Base-by-base conservation (phyloP, 768 basidiomycete genomes). In the Termitomyces sp. region DNA sequence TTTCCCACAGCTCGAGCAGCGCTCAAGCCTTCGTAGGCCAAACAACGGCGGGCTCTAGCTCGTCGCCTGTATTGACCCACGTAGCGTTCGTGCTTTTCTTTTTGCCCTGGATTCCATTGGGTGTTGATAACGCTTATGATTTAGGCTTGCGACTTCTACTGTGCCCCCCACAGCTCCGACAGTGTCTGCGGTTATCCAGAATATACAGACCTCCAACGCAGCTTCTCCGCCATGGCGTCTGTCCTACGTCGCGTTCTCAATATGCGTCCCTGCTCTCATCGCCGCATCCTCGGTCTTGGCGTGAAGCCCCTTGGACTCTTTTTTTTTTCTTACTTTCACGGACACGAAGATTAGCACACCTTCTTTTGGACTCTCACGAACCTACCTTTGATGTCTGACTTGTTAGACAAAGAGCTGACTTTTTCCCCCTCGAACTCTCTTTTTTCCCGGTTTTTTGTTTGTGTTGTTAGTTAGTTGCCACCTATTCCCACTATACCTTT, bases 141-240 rank as follows among this genome's bases (percentile, higher is more conserved):
- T n/a, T n/a, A 32, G 41, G 18, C 3, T 24, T 24, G 40, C 36
- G 18, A 54, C 54, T 8, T 52, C 30, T n/a, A 49, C 60, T 13
- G 3, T 33, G 43, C 18, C 45, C 22, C 3, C 58, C 11, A 43
- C 47, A 1, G 0, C 40, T 22, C 33, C 55, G 24, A 16, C 30
- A 22, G 45, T 33, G 10, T 32, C 49, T 24, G 13, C 9, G n/a
- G 49, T 26, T 43, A 28, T 13, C 5, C 35, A 57, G 22, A 11
- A 49, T 16, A 26, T 33, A 35, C 52, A 51, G 35, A 48, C 58
- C 1, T 59, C 51, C 7, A 60, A 62, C 22, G 56, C 61, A 10
- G 61, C 57, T 7, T 40, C 54, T 14, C 16, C 55, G 8, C 32
- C 52, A 20, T 41, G 54, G 38, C 20, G 11, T 24, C 22, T 45